phyloP scores from a whole-genome alignment of 495 filamentous ascomycete genomes.

The Pseudevernia furfuracea region DNA sequence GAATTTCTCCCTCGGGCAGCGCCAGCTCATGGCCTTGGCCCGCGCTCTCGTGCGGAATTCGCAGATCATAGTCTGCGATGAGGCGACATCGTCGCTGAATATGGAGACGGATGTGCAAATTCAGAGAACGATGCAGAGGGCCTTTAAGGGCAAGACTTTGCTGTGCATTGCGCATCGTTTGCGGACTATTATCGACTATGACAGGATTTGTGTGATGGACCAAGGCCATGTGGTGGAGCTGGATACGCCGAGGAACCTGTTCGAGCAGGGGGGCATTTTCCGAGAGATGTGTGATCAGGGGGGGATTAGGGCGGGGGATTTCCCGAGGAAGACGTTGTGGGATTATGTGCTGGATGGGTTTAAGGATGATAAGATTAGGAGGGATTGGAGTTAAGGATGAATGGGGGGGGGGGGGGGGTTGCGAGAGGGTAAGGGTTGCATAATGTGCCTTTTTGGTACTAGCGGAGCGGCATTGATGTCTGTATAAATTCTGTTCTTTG shows the following conservation, averaged over 20 bases:
- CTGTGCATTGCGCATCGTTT: slow-evolving; percentile 34
- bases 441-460: too few species aligned
- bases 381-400: background rate
- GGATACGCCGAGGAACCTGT: slow-evolving; percentile 26
- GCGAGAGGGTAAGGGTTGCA: too few species aligned
- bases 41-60: slow-evolving; percentile 26
- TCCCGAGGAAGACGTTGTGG: background rate
- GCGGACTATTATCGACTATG: slow-evolving; percentile 27
- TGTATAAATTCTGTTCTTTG: too few species aligned
- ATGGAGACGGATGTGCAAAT: slow-evolving; percentile 28
- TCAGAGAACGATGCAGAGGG: slow-evolving; percentile 25
- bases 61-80: slow-evolving; percentile 27
- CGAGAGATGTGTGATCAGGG: slow-evolving; percentile 18
- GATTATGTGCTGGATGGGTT: background rate
- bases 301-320: slow-evolving; percentile 6
- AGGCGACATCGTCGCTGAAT: slow-evolving; percentile 29
- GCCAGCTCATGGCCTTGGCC: slow-evolving; percentile 30
- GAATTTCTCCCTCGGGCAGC: slow-evolving; percentile 30
- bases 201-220: slow-evolving; percentile 30
- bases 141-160: slow-evolving; percentile 29
- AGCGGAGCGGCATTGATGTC: too few species aligned
- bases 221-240: slow-evolving; percentile 28
- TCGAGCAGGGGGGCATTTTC: slow-evolving; percentile 23
- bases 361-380: background rate
- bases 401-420: too few species aligned